phyloP scores from a whole-genome alignment of 768 basidiomycete genomes.

The Hemileccinum impolitum region DNA sequence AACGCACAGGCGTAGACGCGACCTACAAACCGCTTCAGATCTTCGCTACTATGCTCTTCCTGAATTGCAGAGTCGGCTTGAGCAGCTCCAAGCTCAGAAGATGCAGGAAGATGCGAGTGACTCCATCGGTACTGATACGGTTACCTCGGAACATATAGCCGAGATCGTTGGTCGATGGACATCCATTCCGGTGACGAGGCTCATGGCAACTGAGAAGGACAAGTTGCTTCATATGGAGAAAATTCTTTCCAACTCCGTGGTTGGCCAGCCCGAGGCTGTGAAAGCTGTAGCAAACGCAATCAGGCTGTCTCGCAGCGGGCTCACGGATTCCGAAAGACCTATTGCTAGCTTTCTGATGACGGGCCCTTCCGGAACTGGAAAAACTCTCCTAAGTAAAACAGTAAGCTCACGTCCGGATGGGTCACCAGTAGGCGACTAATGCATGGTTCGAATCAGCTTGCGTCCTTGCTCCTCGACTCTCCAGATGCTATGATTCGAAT shows the following conservation, averaged over 20 bases:
- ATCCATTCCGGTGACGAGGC: conserved; percentile 81
- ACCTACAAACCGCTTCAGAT: conserved; percentile 78
- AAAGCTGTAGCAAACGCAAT: conserved; percentile 93
- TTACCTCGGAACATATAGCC: conserved; percentile 87
- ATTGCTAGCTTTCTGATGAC: conserved; percentile 93
- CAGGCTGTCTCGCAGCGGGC: conserved; percentile 87
- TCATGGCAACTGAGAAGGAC: conserved; percentile 89
- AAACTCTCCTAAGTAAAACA: conserved; percentile 88
- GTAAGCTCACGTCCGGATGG: conserved; percentile 39
- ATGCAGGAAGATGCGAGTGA: conserved; percentile 58
- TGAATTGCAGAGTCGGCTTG: conserved; percentile 73
- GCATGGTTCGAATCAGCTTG: conserved; percentile 53
- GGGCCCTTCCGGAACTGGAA: conserved; percentile 88
- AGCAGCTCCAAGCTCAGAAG: conserved; percentile 69
- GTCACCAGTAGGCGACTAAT: neutral
- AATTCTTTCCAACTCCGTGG: conserved; percentile 68
- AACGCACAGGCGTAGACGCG: conserved; percentile 42
- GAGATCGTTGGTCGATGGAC: conserved; percentile 95
- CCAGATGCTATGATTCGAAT: conserved; percentile 90
- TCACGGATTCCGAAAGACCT: conserved; percentile 83
- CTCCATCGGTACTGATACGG: conserved; percentile 57
- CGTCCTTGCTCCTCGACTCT: conserved; percentile 85
- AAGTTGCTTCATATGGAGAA: conserved; percentile 87
- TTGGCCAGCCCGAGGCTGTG: conserved; percentile 90
- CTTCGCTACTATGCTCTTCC: conserved; percentile 91